Percentiles rank a stretch among this genome's conserved stretches.
Conservation (phyloP, 2,329 filamentous ascomycete species). For the Tolypocladium ovalisporum region DNA sequence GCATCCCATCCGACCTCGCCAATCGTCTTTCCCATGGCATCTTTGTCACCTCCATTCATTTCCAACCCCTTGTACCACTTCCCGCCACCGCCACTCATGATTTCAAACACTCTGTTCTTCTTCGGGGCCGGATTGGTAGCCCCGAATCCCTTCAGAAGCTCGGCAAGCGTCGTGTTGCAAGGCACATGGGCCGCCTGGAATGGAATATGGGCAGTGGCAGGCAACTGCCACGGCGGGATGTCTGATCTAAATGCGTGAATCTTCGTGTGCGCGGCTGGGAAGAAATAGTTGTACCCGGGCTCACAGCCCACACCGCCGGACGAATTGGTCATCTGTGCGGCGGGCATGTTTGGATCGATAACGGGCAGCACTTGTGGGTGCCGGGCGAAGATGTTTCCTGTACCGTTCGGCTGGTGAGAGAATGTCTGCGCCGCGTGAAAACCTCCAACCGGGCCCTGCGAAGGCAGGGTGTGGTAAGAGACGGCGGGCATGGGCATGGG, state of each 20-base stretch:
- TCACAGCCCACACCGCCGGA: slow-evolving; percentile 48
- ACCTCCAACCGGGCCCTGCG: slow-evolving; percentile 9
- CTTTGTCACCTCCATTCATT: slow-evolving; percentile 37
- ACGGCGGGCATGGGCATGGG: neutral
- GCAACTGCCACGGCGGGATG: slow-evolving; percentile 42
- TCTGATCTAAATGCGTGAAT: slow-evolving; percentile 45
- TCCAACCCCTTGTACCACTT: slow-evolving; percentile 47
- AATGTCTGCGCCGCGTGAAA: slow-evolving; percentile 15
- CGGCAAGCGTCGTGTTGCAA: slow-evolving; percentile 37
- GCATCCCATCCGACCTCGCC: slow-evolving; percentile 49
- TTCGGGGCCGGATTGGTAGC: slow-evolving; percentile 36
- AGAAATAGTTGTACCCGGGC: slow-evolving; percentile 54
- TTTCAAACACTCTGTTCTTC: slow-evolving; percentile 47
- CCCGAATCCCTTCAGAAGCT: slow-evolving; percentile 49
- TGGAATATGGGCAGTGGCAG: slow-evolving; percentile 26
- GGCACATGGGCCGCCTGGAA: slow-evolving; percentile 44
- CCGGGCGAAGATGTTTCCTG: slow-evolving; percentile 23
- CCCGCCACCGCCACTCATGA: slow-evolving; percentile 42
- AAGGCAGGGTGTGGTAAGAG: neutral
- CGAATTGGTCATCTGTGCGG: slow-evolving; percentile 43
- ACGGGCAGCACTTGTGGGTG: slow-evolving; percentile 29
- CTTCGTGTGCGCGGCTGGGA: slow-evolving; percentile 45
- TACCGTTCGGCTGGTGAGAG: slow-evolving; percentile 26
- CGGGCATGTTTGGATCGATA: slow-evolving; percentile 34
- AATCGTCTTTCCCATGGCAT: slow-evolving; percentile 36